Evolutionary conservation across 106 monocot species (phyloP).

Genomic region (Dendrobium catenatum): DNA sequence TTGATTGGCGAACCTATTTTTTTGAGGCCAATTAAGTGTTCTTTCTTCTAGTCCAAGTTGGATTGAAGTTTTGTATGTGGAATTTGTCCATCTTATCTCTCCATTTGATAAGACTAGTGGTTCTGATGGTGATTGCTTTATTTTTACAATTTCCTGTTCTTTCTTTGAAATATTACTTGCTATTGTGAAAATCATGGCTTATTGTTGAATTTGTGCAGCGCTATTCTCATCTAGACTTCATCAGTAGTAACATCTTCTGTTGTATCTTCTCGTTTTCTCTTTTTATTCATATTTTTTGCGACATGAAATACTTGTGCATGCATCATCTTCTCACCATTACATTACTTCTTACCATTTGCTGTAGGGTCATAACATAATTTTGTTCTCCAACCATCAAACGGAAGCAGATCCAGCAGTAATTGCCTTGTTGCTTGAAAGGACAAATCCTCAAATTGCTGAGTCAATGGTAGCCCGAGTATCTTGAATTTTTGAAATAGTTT

Average conservation of each 20-base stretch:
- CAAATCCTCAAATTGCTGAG: conserved; percentile 57
- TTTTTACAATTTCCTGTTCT: background rate
- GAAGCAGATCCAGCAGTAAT: conserved; percentile 94
- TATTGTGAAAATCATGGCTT: background rate
- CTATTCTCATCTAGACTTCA: background rate
- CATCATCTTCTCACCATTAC: background rate
- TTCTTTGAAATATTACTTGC: background rate
- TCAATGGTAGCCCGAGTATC: conserved; percentile 37
- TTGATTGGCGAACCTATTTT: background rate
- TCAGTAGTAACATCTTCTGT: background rate
- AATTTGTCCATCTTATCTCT: background rate
- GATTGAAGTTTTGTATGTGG: background rate
- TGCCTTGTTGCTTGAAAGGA: conserved; percentile 72
- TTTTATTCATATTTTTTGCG: background rate
- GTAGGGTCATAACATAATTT: conserved; percentile 89
- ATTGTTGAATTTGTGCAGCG: background rate
- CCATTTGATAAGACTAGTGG: background rate
- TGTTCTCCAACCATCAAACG: conserved; percentile 82
- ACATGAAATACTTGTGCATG: background rate
- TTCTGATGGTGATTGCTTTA: background rate
- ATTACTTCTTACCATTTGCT: conserved; percentile 6
- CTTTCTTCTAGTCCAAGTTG: background rate
- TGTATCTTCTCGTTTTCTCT: background rate
- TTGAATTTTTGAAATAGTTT: conserved; percentile 10
- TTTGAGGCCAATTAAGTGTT: background rate